Evolutionary conservation across 371 early-diverging fungal genomes (phyloP).

Genomic region (Lichtheimia corymbifera): DNA sequence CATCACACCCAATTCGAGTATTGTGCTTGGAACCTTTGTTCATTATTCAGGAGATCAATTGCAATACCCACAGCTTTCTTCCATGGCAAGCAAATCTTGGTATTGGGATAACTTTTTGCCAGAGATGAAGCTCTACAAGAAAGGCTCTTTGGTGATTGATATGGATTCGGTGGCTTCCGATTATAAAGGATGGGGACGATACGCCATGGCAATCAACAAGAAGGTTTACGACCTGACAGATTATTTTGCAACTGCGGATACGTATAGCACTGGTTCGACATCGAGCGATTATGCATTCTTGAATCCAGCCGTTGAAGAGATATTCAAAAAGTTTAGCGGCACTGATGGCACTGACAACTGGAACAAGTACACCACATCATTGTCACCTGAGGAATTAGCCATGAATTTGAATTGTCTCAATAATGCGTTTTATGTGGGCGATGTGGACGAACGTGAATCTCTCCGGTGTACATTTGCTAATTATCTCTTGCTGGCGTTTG

Average conservation of each 20-base stretch:
- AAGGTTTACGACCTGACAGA: constrained; percentile 77
- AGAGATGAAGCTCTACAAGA: constrained; percentile 63
- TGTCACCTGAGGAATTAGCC: constrained; percentile 37
- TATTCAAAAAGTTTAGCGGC: constrained; percentile 73
- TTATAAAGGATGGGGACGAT: constrained; percentile 46
- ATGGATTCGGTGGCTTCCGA: constrained; percentile 47
- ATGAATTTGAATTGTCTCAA: constrained; percentile 73
- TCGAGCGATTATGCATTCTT: constrained; percentile 51
- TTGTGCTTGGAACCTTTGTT: constrained; percentile 27
- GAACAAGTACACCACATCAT: constrained; percentile 42
- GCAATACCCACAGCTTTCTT: constrained; percentile 18
- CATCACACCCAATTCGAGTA: constrained; percentile 33
- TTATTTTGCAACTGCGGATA: constrained; percentile 60
- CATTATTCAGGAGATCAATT: constrained; percentile 49
- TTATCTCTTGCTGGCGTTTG: constrained; percentile 80
- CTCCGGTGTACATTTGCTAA: constrained; percentile 86
- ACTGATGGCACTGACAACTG: constrained; percentile 66
- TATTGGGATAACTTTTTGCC: constrained; percentile 68
- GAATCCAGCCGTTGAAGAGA: constrained; percentile 53
- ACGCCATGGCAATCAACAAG: constrained; percentile 70
- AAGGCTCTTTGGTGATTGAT: constrained; percentile 65
- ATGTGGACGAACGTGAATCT: constrained; percentile 82
- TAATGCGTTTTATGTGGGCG: constrained; percentile 86
- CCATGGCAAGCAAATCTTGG: constrained; percentile 54
- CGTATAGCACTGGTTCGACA: constrained; percentile 39